phyloP scores from a whole-genome alignment of 2,329 filamentous ascomycete species.

The Ceratocystis huliohia region DNA sequence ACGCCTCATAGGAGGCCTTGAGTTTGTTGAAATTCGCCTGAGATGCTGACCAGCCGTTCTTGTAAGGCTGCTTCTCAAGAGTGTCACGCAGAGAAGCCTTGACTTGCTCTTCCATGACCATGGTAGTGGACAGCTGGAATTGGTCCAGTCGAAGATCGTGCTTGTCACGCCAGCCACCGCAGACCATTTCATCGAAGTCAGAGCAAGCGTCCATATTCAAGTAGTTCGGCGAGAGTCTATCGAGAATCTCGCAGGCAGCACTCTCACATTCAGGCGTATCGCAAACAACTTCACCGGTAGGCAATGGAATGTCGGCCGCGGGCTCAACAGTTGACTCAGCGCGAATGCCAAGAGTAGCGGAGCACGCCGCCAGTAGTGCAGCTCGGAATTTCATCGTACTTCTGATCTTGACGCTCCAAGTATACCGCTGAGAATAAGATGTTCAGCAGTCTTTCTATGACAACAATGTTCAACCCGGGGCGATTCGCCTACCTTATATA shows the following conservation, averaged over 20 bases:
- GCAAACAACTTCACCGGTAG: slow-evolving; percentile 10
- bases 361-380: background rate
- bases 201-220: slow-evolving; percentile 52
- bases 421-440: background rate
- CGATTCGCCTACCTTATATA: background rate
- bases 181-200: slow-evolving; percentile 56
- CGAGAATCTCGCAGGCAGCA: slow-evolving; percentile 27
- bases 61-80: slow-evolving; percentile 43
- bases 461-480: background rate
- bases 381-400: background rate
- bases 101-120: slow-evolving; percentile 48
- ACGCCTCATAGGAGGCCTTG: slow-evolving; percentile 51
- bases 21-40: slow-evolving; percentile 54
- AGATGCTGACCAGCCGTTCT: slow-evolving; percentile 31
- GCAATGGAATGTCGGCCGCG: background rate
- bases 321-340: background rate
- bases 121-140: slow-evolving; percentile 46
- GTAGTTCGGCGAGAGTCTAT: slow-evolving; percentile 34
- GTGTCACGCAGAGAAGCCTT: slow-evolving; percentile 49
- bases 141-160: slow-evolving; percentile 56
- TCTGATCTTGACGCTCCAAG: background rate
- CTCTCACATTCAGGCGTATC: slow-evolving; percentile 26
- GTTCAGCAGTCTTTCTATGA: background rate
- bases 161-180: slow-evolving; percentile 51
- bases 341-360: background rate